Percentiles rank a stretch among this genome's conserved stretches.
phyloP scores from a whole-genome alignment of 805 yeast species.

The Diddensiella transvaalensis region DNA sequence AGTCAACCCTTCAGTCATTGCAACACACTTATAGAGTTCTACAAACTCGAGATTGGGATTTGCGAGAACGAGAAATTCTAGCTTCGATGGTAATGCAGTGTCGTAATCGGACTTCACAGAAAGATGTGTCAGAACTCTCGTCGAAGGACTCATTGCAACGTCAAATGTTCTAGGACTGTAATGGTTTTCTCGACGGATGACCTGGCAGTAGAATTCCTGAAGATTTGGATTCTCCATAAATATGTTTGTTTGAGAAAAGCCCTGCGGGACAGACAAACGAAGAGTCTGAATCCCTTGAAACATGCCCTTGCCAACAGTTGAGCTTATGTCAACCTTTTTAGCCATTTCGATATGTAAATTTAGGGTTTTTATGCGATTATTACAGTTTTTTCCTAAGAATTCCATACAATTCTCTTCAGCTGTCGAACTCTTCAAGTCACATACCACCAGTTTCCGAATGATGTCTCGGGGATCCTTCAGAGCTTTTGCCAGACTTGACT shows the following conservation, averaged over 20 bases:
- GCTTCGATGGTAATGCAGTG: neutral
- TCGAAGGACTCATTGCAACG: neutral
- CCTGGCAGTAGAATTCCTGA: neutral
- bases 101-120: neutral
- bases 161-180: neutral
- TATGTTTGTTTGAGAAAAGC: neutral
- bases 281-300: slow-evolving; percentile 1
- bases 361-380: neutral
- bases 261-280: neutral
- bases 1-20: neutral
- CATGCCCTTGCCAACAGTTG: neutral
- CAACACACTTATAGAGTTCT: neutral
- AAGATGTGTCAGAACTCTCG: neutral
- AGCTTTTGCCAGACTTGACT: neutral
- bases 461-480: neutral
- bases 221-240: neutral
- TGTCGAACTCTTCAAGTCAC: neutral
- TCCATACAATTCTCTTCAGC: neutral
- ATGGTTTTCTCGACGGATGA: neutral
- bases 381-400: neutral
- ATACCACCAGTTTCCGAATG: neutral
- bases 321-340: neutral
- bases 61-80: neutral
- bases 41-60: neutral
- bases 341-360: neutral